These are phyloP conservation scores for Zhuliangozyma blackwelliae DNA, from an alignment of 1,139 yeast genomes.

Conservation along the genomic window DNA sequence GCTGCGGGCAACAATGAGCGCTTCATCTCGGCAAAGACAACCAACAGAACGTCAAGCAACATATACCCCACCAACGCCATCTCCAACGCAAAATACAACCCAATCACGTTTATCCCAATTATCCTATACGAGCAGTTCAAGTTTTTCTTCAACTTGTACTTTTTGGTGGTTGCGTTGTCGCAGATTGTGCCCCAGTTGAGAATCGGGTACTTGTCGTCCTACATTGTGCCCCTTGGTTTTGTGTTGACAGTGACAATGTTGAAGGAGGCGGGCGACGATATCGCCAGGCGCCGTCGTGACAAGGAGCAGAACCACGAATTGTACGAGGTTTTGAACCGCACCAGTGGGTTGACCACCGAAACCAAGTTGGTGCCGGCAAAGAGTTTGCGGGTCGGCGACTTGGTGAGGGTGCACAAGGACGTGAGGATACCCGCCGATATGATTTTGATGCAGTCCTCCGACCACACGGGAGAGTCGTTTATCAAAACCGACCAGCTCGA, in stretches of 20 bases:
- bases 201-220: slow-evolving; percentile 90
- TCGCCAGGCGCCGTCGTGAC: slow-evolving; percentile 86
- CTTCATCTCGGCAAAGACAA: slow-evolving; percentile 36
- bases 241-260: slow-evolving; percentile 90
- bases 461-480: slow-evolving; percentile 80
- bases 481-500: slow-evolving; percentile 96
- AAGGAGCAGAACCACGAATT: slow-evolving; percentile 80
- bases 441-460: slow-evolving; percentile 79
- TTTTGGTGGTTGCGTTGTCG: slow-evolving; percentile 86
- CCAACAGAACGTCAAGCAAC: slow-evolving; percentile 14
- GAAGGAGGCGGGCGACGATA: slow-evolving; percentile 93
- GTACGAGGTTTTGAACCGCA: slow-evolving; percentile 62
- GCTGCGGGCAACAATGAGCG: slow-evolving; percentile 18
- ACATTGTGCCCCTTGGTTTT: slow-evolving; percentile 89
- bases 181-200: slow-evolving; percentile 89
- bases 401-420: slow-evolving; percentile 78
- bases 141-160: slow-evolving; percentile 91
- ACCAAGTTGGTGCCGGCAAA: slow-evolving; percentile 50
- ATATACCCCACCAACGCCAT: slow-evolving; percentile 73
- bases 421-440: slow-evolving; percentile 91
- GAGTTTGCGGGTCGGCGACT: slow-evolving; percentile 78
- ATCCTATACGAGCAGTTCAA: slow-evolving; percentile 93
- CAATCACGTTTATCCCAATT: slow-evolving; percentile 81
- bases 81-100: slow-evolving; percentile 92
- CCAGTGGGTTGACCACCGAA: slow-evolving; percentile 21